Evolutionary conservation across 2,329 filamentous ascomycete genomes (phyloP).

Genomic region (Aureobasidium musti): DNA sequence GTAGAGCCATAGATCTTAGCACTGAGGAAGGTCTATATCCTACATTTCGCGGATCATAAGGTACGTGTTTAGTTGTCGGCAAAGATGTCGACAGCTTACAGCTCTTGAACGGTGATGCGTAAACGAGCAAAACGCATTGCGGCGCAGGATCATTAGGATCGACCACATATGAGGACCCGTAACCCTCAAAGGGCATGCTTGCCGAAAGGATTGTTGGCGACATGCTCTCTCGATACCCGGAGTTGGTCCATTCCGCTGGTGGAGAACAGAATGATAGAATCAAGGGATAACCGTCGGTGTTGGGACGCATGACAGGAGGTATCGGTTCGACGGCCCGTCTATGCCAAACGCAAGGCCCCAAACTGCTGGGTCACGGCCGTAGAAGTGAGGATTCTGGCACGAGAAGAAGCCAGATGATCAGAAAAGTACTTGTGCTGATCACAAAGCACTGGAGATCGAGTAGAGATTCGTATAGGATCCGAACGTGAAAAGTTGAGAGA

Average conservation of each 20-base stretch:
- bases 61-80: background rate
- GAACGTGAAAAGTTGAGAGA: background rate
- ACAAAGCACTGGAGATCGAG: background rate
- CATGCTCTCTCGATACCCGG: background rate
- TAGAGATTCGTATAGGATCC: background rate
- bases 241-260: background rate
- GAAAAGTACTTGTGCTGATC: background rate
- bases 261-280: background rate
- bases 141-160: background rate
- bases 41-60: background rate
- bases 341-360: conserved; percentile 7
- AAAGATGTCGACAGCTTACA: background rate
- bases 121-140: background rate
- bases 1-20: background rate
- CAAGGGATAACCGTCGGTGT: background rate
- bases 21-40: too few relatives aligned
- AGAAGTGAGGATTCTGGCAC: conserved; percentile 1
- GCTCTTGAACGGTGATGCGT: background rate
- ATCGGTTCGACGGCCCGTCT: background rate
- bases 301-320: background rate
- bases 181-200: background rate
- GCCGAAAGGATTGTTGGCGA: background rate
- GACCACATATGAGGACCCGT: background rate
- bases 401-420: background rate
- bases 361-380: conserved; percentile 7